Conservation (phyloP, 768 basidiomycete species). For the Tylopilus balloui region DNA sequence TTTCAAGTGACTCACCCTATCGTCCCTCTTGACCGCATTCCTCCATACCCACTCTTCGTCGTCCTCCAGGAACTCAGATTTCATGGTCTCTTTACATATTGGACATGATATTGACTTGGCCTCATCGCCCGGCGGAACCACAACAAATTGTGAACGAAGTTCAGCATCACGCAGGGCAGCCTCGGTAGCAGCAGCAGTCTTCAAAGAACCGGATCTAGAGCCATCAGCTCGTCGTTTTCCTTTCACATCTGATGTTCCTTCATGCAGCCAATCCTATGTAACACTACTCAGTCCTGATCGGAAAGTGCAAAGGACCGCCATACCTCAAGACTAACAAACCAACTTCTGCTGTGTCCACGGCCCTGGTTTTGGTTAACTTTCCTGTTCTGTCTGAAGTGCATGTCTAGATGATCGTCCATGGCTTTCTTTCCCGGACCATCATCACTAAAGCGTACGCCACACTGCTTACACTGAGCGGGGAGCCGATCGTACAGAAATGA, state of each 20-base stretch:
- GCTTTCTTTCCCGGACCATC: constrained; percentile 63
- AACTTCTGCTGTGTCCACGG: constrained; percentile 84
- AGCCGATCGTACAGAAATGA: constrained; percentile 72
- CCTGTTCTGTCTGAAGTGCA: constrained; percentile 93
- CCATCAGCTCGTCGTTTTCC: constrained; percentile 65
- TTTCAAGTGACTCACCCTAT: constrained; percentile 48
- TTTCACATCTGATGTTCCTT: constrained; percentile 54
- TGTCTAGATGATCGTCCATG: constrained; percentile 88
- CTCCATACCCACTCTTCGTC: constrained; percentile 99
- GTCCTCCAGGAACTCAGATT: constrained; percentile 89
- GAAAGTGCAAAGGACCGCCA: constrained; percentile 24
- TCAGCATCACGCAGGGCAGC: constrained; percentile 71
- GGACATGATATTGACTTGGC: constrained; percentile 83
- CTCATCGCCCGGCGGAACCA: constrained; percentile 87
- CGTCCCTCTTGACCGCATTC: constrained; percentile 83
- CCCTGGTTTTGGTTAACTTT: constrained; percentile 74
- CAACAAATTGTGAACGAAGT: constrained; percentile 72
- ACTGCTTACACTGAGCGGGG: constrained; percentile 87
- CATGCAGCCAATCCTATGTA: constrained; percentile 82
- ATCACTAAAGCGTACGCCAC: constrained; percentile 82
- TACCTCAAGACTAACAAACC: constrained; percentile 84
- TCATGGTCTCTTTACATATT: constrained; percentile 91
- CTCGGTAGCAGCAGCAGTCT: constrained; percentile 57
- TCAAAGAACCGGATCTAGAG: constrained; percentile 46
- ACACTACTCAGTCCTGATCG: constrained; percentile 12